Base-by-base conservation (phyloP, 2,329 filamentous ascomycete genomes). In the Ophiosphaerella herpotricha region DNA sequence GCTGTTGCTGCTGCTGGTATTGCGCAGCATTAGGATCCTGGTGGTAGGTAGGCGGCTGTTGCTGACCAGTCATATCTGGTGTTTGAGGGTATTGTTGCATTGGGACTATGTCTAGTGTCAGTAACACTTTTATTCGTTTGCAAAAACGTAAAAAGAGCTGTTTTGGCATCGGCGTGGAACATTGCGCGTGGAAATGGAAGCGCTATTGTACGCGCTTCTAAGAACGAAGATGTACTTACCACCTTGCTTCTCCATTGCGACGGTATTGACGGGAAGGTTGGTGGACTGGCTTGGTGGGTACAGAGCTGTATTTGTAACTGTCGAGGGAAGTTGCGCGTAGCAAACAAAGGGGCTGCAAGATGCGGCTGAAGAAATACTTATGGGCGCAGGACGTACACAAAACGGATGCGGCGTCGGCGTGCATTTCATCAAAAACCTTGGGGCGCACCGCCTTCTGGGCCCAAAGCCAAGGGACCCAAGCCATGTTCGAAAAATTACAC, bases 1-100 rank as follows among this genome's bases (percentile, higher is more conserved):
- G 32, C 29, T 58, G 26, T 29, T 29, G 53, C 34, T 43, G 51
- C 29, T 50, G 46, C 36, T 60, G 52, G 39, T 58, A 57, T 31
- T 61, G 57, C 18, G 61, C 64, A 18, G 52, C 52, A 47, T 69
- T 67, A 11, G 67, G 66, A 47, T 72, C 67, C 46, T 68, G 64
- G 54, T 58, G 57, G 58, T 72, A 72, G 46, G 68, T 54, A 37
- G 69, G 68, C 6, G 68, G 67, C 46, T 68, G 65, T 14, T 61
- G 64, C 29, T 55, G 54, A 31, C 61, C 57, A 7, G 61, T 63
- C 1, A 62, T 16, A 52, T 70, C 68, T 31, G 68, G 68, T 3
- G 68, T 66, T 38, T 65, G 61, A 23, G 70, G 67, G 54, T 66
- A 73, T 53, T 70, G 68, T 55, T 73, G 70, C 68, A 73, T 71